These are phyloP conservation scores for Royoungia palumana DNA, from an alignment of 768 basidiomycete genomes.

Conservation along the genomic window DNA sequence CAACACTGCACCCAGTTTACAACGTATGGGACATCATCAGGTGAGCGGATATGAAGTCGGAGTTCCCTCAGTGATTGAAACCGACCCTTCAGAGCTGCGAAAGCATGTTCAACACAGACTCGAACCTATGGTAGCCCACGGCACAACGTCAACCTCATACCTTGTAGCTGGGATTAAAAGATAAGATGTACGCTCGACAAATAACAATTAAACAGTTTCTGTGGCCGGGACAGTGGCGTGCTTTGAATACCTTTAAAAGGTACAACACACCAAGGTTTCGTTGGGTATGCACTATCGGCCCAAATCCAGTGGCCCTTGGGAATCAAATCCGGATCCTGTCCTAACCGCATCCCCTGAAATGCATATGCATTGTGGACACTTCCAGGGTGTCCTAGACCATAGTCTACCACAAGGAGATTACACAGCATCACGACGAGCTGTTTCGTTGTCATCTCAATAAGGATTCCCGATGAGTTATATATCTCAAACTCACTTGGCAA, in stretches of 20 bases:
- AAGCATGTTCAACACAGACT: constrained; percentile 1
- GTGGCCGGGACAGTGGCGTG: neutral
- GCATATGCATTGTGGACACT: constrained; percentile 9
- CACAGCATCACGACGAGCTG: constrained; percentile 3
- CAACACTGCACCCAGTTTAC: constrained; percentile 8
- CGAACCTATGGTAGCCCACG: neutral
- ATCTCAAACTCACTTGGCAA: constrained; percentile 10
- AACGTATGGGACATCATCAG: neutral
- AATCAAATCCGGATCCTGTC: neutral
- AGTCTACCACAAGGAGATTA: constrained; percentile 6
- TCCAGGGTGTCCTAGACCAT: constrained; percentile 4
- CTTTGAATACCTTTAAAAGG: neutral
- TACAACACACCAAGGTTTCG: neutral
- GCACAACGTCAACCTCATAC: too few species aligned
- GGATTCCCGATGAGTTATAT: neutral
- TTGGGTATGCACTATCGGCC: constrained; percentile 1
- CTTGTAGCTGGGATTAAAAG: too few species aligned
- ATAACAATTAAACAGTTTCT: constrained; percentile 1
- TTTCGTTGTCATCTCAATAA: too few species aligned
- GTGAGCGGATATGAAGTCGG: neutral
- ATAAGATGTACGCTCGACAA: constrained; percentile 9
- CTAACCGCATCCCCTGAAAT: neutral
- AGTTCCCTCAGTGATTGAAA: constrained; percentile 8
- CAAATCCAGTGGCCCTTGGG: neutral
- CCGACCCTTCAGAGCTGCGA: neutral